Evolutionary conservation across 768 basidiomycete species (phyloP), one percentile per base, ranked within the genome.

Genomic region (Mycena capillaripes): DNA sequence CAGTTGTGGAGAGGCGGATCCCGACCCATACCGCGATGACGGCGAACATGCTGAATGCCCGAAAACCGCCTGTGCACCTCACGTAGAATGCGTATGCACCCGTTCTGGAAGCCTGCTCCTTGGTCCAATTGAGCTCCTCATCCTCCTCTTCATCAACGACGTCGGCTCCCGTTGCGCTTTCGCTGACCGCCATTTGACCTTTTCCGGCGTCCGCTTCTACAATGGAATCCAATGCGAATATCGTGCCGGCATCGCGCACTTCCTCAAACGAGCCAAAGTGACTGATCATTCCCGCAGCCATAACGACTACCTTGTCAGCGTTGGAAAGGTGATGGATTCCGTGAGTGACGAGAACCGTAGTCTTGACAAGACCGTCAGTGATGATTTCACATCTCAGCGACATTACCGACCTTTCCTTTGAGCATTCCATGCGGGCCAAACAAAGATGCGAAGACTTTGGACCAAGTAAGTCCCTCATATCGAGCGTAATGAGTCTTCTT

Each of bases 201-300:
- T 42, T 19, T 2, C 42, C 58, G 29, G 50, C 11, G n/a, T 25
- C 25, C 29, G 16, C 32, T n/a, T n/a, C 59, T 16, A 16, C 44
- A 9, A 21, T 48, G 21, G 64, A 61, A 11, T 53, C 59, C 27
- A 66, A 32, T 16, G 65, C 65, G n/a, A 72, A 67, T 10, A 65
- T 67, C 32, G 64, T 65, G 5, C 65, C 70, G 4, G 70, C 64
- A 8, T 53, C 70, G 21, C 70, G 65, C 29, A 71, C 56, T 9
- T 67, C 36, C 48, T 68, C 66, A 30, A 72, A 72, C 25, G 71
- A 50, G 60, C 71, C 71, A 32, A 72, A 72, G 59, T 66, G 65
- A 2, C 53, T 55, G 27, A 72, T 72, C 4, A 12, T 67, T 4
- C 70, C 70, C 8, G 42, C 60, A 21, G 61, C 70, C 70, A 72